Conservation (phyloP, 306 rosid genomes). For the Prunus padus region DNA sequence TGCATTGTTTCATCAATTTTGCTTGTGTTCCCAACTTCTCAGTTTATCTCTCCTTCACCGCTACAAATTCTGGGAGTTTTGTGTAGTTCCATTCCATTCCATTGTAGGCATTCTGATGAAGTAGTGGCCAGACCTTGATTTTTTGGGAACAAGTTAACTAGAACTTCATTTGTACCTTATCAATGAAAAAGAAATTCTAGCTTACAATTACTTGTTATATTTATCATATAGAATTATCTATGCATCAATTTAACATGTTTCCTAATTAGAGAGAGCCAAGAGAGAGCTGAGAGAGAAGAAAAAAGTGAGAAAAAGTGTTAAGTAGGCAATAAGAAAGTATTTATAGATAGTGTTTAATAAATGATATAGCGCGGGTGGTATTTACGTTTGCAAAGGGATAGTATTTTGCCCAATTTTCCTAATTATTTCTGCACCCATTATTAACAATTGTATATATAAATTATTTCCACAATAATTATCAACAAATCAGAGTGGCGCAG, state of each 20-base stretch:
- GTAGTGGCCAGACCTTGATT: slow-evolving; percentile 6
- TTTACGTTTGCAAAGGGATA: no score
- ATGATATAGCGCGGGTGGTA: no score
- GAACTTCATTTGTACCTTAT: slow-evolving; percentile 13
- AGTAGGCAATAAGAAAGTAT: no score
- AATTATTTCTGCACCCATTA: no score
- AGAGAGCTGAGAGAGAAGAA: no score
- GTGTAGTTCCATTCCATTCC: not conserved
- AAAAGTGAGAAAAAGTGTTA: no score
- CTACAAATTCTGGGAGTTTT: not conserved
- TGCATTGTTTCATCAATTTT: slow-evolving; percentile 16
- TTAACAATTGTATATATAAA: not conserved
- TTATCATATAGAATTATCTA: not conserved
- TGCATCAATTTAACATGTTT: not conserved
- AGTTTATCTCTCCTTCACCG: not conserved
- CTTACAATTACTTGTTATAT: not conserved
- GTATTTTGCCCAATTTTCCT: no score
- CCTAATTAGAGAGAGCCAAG: no score
- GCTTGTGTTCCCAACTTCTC: slow-evolving; percentile 9
- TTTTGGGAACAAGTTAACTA: not conserved
- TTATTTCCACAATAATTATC: not conserved
- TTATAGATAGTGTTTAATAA: no score
- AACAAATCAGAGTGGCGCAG: slow-evolving; percentile 46
- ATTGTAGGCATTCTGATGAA: slow-evolving; percentile 17
- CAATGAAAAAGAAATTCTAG: slow-evolving; percentile 1